Evolutionary conservation across 129 eudicot genomes (phyloP).

Genomic region (Flaveria linearis): DNA sequence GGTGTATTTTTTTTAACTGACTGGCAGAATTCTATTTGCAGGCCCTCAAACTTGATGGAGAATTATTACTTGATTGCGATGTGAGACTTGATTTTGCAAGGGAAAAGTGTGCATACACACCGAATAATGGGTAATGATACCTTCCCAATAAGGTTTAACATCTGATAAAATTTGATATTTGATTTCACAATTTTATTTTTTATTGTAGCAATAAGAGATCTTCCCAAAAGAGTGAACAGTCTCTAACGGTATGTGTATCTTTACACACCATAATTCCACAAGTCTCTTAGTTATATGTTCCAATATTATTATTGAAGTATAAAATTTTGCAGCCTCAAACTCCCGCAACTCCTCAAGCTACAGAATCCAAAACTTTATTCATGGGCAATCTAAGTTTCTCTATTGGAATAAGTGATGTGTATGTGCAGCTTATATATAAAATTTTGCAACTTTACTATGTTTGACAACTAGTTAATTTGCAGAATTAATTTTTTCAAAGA

Average conservation of each 20-base stretch:
- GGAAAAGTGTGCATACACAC: slow-evolving; percentile 68
- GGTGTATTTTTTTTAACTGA: too few relatives aligned
- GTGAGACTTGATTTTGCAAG: slow-evolving; percentile 63
- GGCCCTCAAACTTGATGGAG: slow-evolving; percentile 61
- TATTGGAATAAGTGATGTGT: slow-evolving; percentile 63
- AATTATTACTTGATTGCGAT: slow-evolving; percentile 47
- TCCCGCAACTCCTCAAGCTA: slow-evolving; percentile 56
- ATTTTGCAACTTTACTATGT: not conserved
- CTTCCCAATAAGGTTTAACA: not conserved
- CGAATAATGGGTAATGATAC: slow-evolving; percentile 47
- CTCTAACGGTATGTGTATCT: slow-evolving; percentile 52
- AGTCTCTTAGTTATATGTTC: not conserved
- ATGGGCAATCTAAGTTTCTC: slow-evolving; percentile 74
- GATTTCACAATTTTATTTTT: not conserved
- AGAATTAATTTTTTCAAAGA: slow-evolving; percentile 72
- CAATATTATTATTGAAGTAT: not conserved
- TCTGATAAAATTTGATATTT: not conserved
- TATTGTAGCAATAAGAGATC: slow-evolving; percentile 42
- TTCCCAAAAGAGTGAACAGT: slow-evolving; percentile 46
- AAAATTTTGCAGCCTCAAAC: slow-evolving; percentile 61
- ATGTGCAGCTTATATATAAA: slow-evolving; percentile 25
- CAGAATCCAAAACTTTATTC: slow-evolving; percentile 76
- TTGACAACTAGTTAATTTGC: slow-evolving; percentile 24
- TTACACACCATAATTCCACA: not conserved
- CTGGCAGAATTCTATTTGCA: slow-evolving; percentile 17